Percentiles rank a stretch among this genome's conserved stretches.
These are phyloP conservation scores for Phlebopus sp. DNA, from an alignment of 1,284 basidiomycete genomes.

Conservation along the genomic window DNA sequence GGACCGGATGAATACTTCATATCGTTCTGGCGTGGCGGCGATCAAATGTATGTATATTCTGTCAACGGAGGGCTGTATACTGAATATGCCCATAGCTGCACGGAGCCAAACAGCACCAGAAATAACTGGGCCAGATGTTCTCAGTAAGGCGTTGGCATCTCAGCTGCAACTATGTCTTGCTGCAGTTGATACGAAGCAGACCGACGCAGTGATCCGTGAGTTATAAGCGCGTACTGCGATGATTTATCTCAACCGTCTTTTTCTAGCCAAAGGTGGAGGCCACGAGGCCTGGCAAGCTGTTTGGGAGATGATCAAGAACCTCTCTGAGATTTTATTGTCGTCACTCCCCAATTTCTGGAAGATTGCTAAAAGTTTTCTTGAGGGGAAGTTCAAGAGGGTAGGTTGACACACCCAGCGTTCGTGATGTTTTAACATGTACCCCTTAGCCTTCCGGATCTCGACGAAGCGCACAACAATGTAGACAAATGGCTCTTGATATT, in stretches of 20 bases:
- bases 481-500: slow-evolving; percentile 89
- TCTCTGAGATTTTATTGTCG: slow-evolving; percentile 67
- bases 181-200: slow-evolving; percentile 61
- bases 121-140: slow-evolving; percentile 34
- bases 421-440: not conserved
- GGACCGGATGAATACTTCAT: slow-evolving; percentile 71
- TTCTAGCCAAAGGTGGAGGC: slow-evolving; percentile 52
- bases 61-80: slow-evolving; percentile 6
- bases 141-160: slow-evolving; percentile 45
- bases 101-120: slow-evolving; percentile 41
- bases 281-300: slow-evolving; percentile 83
- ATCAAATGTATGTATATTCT: slow-evolving; percentile 51
- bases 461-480: slow-evolving; percentile 81
- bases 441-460: slow-evolving; percentile 39
- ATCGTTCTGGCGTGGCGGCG: slow-evolving; percentile 50
- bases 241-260: not conserved
- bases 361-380: slow-evolving; percentile 87
- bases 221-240: slow-evolving; percentile 1
- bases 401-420: slow-evolving; percentile 12
- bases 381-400: slow-evolving; percentile 88
- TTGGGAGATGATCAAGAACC: slow-evolving; percentile 65
- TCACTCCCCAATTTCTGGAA: slow-evolving; percentile 93
- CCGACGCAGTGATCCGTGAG: slow-evolving; percentile 65
- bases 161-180: slow-evolving; percentile 58
- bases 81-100: slow-evolving; percentile 35